Percentiles rank a stretch among this genome's conserved stretches.
Conservation (phyloP, 768 basidiomycete species). For the Lactarius trivialis region DNA sequence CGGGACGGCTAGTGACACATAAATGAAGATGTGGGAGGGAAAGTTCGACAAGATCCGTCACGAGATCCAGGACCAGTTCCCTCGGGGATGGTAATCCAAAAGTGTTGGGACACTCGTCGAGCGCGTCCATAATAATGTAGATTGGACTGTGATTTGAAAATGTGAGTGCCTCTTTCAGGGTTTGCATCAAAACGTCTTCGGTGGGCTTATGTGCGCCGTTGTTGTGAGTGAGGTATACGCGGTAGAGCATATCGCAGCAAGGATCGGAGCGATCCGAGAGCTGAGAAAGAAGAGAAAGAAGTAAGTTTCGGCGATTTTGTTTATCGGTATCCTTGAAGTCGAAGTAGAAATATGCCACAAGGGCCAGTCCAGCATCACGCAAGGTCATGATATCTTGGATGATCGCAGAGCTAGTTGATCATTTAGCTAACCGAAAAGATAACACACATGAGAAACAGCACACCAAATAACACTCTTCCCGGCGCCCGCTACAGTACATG, state of each 20-base stretch:
- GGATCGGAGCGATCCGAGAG: background rate
- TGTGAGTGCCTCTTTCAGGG: too few species aligned
- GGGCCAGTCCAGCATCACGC: too few species aligned
- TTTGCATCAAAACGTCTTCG: background rate
- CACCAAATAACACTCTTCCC: too few species aligned
- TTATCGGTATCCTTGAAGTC: too few species aligned
- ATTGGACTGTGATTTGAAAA: background rate
- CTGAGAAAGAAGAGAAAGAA: background rate
- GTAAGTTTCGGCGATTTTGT: background rate
- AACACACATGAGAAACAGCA: background rate
- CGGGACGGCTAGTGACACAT: too few species aligned
- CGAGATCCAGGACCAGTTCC: background rate
- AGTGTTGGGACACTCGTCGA: conserved; percentile 1
- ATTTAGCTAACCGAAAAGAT: background rate
- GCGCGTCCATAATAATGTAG: background rate
- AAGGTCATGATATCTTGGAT: too few species aligned
- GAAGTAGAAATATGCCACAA: too few species aligned
- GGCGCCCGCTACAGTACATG: background rate
- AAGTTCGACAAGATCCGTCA: background rate
- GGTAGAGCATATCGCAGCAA: background rate
- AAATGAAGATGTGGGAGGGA: background rate
- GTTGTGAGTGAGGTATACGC: background rate
- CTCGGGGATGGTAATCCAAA: background rate
- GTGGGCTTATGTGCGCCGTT: background rate
- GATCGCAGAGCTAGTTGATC: too few species aligned